phyloP scores from a whole-genome alignment of 352 stramenopile genomes.

The Halophytophthora polymorphica region DNA sequence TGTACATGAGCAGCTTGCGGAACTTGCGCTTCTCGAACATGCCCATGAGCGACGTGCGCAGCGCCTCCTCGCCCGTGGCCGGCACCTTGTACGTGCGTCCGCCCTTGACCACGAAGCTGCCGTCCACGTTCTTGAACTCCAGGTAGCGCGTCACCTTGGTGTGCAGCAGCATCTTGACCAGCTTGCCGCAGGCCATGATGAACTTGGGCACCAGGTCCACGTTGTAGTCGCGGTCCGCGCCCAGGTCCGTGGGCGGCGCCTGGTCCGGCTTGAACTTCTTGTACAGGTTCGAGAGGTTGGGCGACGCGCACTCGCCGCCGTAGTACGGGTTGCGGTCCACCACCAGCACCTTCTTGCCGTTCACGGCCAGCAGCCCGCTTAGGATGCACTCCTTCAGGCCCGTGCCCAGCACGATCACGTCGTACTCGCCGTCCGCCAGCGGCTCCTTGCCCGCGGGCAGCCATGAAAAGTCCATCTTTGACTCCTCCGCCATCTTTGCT shows the following conservation, averaged over 20 bases:
- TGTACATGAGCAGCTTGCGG: slow-evolving; percentile 97
- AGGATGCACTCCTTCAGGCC: slow-evolving; percentile 99
- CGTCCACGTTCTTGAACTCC: slow-evolving; percentile 99
- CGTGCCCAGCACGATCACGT: slow-evolving; percentile 99
- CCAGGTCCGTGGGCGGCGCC: slow-evolving; percentile 74
- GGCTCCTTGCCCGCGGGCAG: slow-evolving; percentile 92
- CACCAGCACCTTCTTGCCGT: slow-evolving; percentile 96
- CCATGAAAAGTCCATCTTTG: slow-evolving; percentile 90
- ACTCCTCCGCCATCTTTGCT: slow-evolving; percentile 58
- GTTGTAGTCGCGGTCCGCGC: slow-evolving; percentile 99
- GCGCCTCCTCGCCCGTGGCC: slow-evolving; percentile 95
- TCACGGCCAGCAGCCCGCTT: slow-evolving; percentile 93
- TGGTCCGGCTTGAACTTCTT: slow-evolving; percentile 89
- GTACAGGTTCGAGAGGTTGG: slow-evolving; percentile 98
- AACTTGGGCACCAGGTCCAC: slow-evolving; percentile 99
- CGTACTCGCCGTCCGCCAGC: slow-evolving; percentile 99
- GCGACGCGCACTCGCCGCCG: slow-evolving; percentile 96
- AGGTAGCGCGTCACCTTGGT: slow-evolving; percentile 98
- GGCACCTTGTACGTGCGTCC: slow-evolving; percentile 98
- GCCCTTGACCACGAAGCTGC: slow-evolving; percentile 97
- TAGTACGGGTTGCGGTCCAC: slow-evolving; percentile 99
- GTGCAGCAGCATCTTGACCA: slow-evolving; percentile 98
- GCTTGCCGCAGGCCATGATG: slow-evolving; percentile 99
- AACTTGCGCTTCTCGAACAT: slow-evolving; percentile 99
- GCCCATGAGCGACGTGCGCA: slow-evolving; percentile 96